Evolutionary conservation across 768 basidiomycete species (phyloP), one percentile per base, ranked within the genome.

Genomic region (Agaricus sinodeliciosus): DNA sequence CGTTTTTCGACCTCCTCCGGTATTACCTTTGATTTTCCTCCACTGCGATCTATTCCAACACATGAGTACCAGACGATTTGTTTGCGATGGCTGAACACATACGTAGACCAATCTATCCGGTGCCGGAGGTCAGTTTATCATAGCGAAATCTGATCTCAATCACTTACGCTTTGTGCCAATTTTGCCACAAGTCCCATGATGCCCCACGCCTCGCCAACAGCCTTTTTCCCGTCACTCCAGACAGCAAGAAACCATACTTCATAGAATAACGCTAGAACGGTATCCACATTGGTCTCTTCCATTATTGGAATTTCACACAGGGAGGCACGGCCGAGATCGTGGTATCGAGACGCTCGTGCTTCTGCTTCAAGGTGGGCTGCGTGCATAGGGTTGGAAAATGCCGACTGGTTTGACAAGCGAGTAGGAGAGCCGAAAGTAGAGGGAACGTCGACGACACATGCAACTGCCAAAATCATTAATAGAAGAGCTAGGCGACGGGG

Each of bases 1-100:
- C 84, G 76, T 63, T 80, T 82, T 58, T 87, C 84, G 1, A 82
- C 74, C 62, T 85, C 85, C 60, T 86, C 82, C 19, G 81, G 82
- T 40, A 83, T 83, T 44, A 85, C 75, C 62, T 85, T 84, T 47
- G 78, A 78, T 59, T 80, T 77, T 42, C 78, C 78, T 27, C 77
- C 72, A 66, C 83, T 82, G 36, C 84, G 81, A 69, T 85, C 84
- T 86, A 61, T 25, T 15, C 49, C 55, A 27, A 12, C 18, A 15
- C 52, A 48, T 27, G 51, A 53, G 48, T 36, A 49, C 35, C 31
- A 25, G 40, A 36, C 19, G 3, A 42, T 3, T 1, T 34, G 6
- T n/a, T 43, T 25, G 43, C 6, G 18, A 27, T 8, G 11, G 27
- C 6, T 18, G 27, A 26, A 15, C 12, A 64, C 77, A 61, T 67